Conservation (phyloP, 2,329 filamentous ascomycete genomes). For the Aspergillus intermedius region DNA sequence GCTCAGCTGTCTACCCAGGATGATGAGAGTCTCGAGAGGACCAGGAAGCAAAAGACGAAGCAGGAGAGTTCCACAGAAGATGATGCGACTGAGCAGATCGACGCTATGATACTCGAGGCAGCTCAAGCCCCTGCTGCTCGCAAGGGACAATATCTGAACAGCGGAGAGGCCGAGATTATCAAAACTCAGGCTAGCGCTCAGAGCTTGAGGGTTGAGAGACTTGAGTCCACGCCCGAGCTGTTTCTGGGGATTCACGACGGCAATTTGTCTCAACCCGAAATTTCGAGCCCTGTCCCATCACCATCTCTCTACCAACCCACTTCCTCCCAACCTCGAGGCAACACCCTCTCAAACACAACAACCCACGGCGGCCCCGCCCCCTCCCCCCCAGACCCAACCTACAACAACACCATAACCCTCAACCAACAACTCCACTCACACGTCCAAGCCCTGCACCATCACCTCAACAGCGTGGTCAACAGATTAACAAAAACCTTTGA, state of each 20-base stretch:
- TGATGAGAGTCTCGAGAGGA: neutral
- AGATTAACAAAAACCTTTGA: slow-evolving; percentile 11
- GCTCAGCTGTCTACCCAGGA: neutral
- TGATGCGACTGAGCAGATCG: neutral
- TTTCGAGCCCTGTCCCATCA: neutral
- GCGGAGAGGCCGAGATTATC: slow-evolving; percentile 9
- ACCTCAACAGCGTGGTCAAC: slow-evolving; percentile 10
- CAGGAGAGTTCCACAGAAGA: too few relatives aligned
- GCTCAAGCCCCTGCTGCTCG: slow-evolving; percentile 1
- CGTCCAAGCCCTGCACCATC: slow-evolving; percentile 15
- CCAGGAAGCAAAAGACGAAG: neutral
- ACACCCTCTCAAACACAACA: neutral
- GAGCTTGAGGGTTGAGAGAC: slow-evolving; percentile 9
- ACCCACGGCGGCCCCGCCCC: slow-evolving; percentile 19
- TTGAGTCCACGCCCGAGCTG: neutral
- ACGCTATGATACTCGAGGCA: neutral
- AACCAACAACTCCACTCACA: slow-evolving; percentile 16
- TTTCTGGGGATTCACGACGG: neutral
- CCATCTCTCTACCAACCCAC: neutral
- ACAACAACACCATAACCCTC: slow-evolving; percentile 16
- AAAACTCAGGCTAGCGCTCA: slow-evolving; percentile 4
- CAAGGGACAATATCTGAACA: slow-evolving; percentile 11
- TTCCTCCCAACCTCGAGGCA: neutral
- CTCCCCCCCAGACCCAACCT: slow-evolving; percentile 15
- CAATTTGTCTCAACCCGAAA: too few relatives aligned